These are phyloP conservation scores for Lactarius evosmus DNA, from an alignment of 768 basidiomycete species.

Conservation along the genomic window DNA sequence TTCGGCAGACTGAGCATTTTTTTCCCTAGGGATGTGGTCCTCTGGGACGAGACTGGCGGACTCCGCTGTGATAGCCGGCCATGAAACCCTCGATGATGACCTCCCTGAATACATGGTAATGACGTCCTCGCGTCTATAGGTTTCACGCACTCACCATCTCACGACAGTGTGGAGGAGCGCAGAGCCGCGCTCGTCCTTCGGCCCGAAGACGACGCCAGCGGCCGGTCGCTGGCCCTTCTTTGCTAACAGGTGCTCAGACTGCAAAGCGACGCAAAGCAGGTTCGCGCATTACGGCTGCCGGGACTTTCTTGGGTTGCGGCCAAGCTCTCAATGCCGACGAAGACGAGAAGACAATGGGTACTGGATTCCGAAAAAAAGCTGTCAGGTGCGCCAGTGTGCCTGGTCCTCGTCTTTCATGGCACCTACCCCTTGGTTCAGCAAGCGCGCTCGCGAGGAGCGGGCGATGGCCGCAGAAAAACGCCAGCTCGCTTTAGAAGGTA, in stretches of 20 bases:
- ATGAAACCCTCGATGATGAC: slow-evolving; percentile 52
- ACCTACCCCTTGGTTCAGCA: slow-evolving; percentile 42
- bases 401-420: not conserved
- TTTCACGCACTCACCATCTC: slow-evolving; percentile 2
- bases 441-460: slow-evolving; percentile 74
- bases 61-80: slow-evolving; percentile 50
- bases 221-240: slow-evolving; percentile 48
- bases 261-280: slow-evolving; percentile 71
- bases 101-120: slow-evolving; percentile 76
- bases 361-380: slow-evolving; percentile 71
- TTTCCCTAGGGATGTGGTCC: slow-evolving; percentile 70
- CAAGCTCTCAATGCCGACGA: slow-evolving; percentile 41
- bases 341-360: slow-evolving; percentile 45
- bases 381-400: slow-evolving; percentile 45
- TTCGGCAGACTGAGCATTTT: not conserved
- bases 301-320: slow-evolving; percentile 59
- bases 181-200: slow-evolving; percentile 57
- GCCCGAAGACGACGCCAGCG: slow-evolving; percentile 42
- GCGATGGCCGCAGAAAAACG: slow-evolving; percentile 72
- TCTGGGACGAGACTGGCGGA: slow-evolving; percentile 69
- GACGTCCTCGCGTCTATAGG: not conserved
- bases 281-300: slow-evolving; percentile 57
- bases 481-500: slow-evolving; percentile 42
- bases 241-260: slow-evolving; percentile 58
- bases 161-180: slow-evolving; percentile 77